These are phyloP conservation scores for Magnaporthiopsis rhizophila DNA, from an alignment of 2,329 filamentous ascomycete genomes.

Conservation along the genomic window DNA sequence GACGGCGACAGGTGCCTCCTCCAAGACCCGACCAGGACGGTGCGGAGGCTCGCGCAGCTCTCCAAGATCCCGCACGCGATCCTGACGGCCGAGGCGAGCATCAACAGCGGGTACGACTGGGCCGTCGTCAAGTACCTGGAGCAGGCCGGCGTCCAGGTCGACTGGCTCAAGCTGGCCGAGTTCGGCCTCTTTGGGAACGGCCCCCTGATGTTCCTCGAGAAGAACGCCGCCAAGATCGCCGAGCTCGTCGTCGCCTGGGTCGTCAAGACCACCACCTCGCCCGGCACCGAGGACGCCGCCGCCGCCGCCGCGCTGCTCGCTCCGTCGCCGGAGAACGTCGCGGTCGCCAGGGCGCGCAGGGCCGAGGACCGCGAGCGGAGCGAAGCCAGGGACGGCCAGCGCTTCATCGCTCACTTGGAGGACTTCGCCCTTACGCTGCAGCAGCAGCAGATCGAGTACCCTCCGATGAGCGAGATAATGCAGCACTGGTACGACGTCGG, in stretches of 20 bases:
- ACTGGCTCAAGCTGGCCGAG: slow-evolving; percentile 35
- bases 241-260: slow-evolving; percentile 9
- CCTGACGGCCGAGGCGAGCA: slow-evolving; percentile 43
- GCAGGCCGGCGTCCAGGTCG: slow-evolving; percentile 39
- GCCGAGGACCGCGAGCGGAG: background rate
- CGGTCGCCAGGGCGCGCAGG: background rate
- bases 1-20: slow-evolving; percentile 11
- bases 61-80: slow-evolving; percentile 37
- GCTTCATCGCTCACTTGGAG: too few species aligned
- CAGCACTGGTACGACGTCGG: background rate
- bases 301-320: background rate
- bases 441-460: too few species aligned
- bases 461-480: too few species aligned
- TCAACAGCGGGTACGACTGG: slow-evolving; percentile 47
- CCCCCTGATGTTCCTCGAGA: slow-evolving; percentile 46
- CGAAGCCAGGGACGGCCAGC: background rate
- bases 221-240: slow-evolving; percentile 38
- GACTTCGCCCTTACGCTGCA: too few species aligned
- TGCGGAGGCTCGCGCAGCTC: slow-evolving; percentile 39
- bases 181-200: slow-evolving; percentile 43
- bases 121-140: slow-evolving; percentile 42
- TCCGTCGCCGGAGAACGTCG: background rate
- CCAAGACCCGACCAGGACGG: slow-evolving; percentile 10
- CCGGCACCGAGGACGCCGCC: background rate
- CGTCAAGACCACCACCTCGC: background rate